Conservation (phyloP, 179 eudicot genomes). For the Silene coronaria region DNA sequence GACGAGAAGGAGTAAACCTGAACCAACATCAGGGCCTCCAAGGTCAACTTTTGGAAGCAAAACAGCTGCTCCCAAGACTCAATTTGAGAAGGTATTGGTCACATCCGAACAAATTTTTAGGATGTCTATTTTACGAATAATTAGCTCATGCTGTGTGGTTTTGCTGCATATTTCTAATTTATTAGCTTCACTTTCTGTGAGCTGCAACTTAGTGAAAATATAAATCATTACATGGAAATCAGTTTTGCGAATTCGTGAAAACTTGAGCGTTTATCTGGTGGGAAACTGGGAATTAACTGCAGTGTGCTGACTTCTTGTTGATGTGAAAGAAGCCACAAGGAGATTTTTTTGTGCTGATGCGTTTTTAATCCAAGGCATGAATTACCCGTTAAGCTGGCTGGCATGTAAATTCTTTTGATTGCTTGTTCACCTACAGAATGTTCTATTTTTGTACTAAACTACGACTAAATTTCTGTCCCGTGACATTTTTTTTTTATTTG, state of each 20-base stretch:
- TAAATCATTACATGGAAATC: too few species aligned
- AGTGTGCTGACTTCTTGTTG: not conserved
- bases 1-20: conserved; percentile 46
- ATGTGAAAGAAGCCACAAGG: too few species aligned
- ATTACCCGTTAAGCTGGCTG: not conserved
- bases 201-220: too few species aligned
- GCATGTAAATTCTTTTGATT: too few species aligned
- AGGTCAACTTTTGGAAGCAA: conserved; percentile 47
- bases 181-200: not conserved
- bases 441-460: too few species aligned
- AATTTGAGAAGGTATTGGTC: conserved; percentile 47
- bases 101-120: not conserved
- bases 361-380: too few species aligned
- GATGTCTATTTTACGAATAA: not conserved
- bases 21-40: conserved; percentile 32
- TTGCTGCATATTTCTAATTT: not conserved
- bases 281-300: not conserved
- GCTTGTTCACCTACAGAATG: too few species aligned
- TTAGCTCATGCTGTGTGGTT: not conserved
- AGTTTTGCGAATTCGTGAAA: not conserved
- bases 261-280: not conserved
- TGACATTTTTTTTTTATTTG: not conserved
- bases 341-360: too few species aligned
- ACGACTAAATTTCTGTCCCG: too few species aligned
- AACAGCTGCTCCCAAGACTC: conserved; percentile 38